Evolutionary conservation across 768 basidiomycete species (phyloP), one percentile per base, ranked within the genome.

Genomic region (Rhizopogon salebrosus): DNA sequence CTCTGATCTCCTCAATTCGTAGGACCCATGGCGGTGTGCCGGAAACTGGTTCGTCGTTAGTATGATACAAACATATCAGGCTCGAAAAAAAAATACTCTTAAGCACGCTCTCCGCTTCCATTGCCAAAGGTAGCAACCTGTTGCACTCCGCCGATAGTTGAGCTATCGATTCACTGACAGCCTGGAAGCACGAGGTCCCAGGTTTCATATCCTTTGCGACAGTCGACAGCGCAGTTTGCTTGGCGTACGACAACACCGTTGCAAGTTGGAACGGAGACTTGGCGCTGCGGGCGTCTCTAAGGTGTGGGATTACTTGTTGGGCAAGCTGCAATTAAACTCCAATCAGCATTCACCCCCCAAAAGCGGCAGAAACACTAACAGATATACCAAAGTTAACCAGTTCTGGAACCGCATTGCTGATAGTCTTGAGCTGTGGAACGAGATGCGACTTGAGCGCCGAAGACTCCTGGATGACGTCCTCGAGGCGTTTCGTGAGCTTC

Each of bases 331-430:
- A 37, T 29, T 16, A n/a, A 48, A 23, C 10, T 4, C 22, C 54
- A 14, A 31, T 62, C 31, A 55, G 29, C 23, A 4, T 35, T 14
- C 6, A 6, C 7, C 20, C 18, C 41, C 34, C 20, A 2, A 37
- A 18, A 27, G 24, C 14, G 13, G 24, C 24, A 26, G 5, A 48
- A 42, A 29, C 8, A 65, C 84, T 50, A 55, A 92, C 92, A 49
- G 89, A 88, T 51, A 97, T 89, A 64, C 92, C 92, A 64, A 95
- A 91, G 69, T 95, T 92, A 57, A 93, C 86, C 9, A 93, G 79
- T 55, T 90, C 89, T 1, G 85, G 83, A 1, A 92, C 84, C 26
- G 79, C 73, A 52, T 87, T 83, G 61, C 80, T 83, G n/a, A 92
- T 66, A 3, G 76, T 75, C 55, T 87, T 82, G 63, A 94, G 80